Evolutionary conservation across 176 grass and related monocot species (phyloP), one percentile per base, ranked within the genome.

Genomic region (Avena insularis): DNA sequence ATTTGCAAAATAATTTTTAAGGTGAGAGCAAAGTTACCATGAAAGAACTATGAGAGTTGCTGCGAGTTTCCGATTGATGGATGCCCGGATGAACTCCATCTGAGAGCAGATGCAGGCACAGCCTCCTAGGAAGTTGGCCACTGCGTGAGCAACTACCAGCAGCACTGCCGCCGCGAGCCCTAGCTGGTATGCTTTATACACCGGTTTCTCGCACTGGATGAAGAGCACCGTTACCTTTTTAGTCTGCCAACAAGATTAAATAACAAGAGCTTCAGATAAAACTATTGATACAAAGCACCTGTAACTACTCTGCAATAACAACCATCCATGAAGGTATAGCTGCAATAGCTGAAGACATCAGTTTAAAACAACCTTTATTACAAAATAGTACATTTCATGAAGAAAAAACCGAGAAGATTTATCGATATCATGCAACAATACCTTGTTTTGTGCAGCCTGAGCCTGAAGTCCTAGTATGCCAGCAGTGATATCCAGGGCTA

Each of bases 391-490:
- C 9, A 75, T 74, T 61, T 71, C 20, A 38, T 27, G 36, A 62
- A 65, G 4, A 25, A 23, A 82, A 85, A 81, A 46, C 19, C 15
- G 38, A 76, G 50, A 68, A 62, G 72, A 3, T 56, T 59, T 25
- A 51, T 0, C 6, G 40, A 43, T 43, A 43, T 43, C 40, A 43
- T 71, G 63, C 54, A 75, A 47, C 15, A 69, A 23, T 87, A 96
- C 97, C 97, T 99, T 94, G 83, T 94, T 96, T 75, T 93, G 94
- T 57, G 87, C 92, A 82, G 90, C 87, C 86, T 99, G 89, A 7
- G 97, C 97, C 79, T 99, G 46, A 61, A 99, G 88, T 56, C 97
- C 97, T 13, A 99, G 90, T 78, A 99, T 90, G 82, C 97, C 97
- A 46, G 97, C 97, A 90, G 92, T 89, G 45, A 93, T 31, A 88